Evolutionary conservation across 78 protist species (phyloP), one percentile per base, ranked within the genome.

Genomic region (Anaeramoeba flamelloides): DNA sequence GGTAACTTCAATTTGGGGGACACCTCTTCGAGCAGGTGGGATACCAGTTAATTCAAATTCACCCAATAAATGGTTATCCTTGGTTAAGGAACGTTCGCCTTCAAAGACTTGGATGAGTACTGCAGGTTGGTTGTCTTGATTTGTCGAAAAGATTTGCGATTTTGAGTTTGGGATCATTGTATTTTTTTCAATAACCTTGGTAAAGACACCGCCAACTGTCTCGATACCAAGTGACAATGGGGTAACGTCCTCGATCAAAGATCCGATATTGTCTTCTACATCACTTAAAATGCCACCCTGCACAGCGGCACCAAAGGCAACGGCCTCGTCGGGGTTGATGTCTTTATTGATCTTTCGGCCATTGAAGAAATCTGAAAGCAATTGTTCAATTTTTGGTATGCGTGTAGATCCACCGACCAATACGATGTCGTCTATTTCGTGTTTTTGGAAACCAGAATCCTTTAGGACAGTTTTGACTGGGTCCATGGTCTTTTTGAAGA

Each of bases 241-340:
- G 39, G 90, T 89, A 76, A 93, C 96, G 86, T 96, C 99, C 69
- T 94, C 81, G 31, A 96, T 89, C 41, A 95, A 89, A 38, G 86
- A 39, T 65, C 80, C 86, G 79, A 85, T 80, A 0, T 84, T 87
- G 79, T 86, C 78, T 79, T 83, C 78, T n/a, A 37, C 79, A 1
- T 38, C 84, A 75, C n/a, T n/a, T n/a, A n/a, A n/a, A n/a, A n/a
- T n/a, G n/a, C n/a, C n/a, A n/a, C n/a, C n/a, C n/a, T n/a, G 99
- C 3, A 95, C 95, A 40, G 99, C 99, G 0, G 99, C 99, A 65
- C 88, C 86, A 77, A 84, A 89, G 41, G 99, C 99, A 0, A 97
- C 98, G 39, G 99, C 99, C 89, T 96, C 99, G 77, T 98, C 98
- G 84, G 99, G 99, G 90, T 95, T 92, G 88, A 96, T 90, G 53